A percentile compares a stretch with the other conserved stretches of the same genome.
These are phyloP conservation scores for Apiospora kogelbergensis DNA, from an alignment of 2,329 filamentous ascomycete genomes.

Conservation along the genomic window DNA sequence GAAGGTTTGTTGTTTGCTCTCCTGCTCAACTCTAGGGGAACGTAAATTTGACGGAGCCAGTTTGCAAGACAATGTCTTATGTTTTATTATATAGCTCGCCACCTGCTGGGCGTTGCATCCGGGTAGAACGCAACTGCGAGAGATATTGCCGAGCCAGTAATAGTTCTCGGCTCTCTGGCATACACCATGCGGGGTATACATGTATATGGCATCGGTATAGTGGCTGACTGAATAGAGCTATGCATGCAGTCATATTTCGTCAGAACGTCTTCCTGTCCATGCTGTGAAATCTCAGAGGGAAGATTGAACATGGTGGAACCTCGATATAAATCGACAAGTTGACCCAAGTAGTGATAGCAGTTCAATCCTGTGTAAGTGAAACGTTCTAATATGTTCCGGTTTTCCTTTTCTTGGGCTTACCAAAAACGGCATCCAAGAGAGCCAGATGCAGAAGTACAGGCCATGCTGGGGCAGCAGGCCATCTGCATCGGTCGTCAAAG, in stretches of 20 bases:
- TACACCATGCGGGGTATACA: neutral
- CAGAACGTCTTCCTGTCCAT: neutral
- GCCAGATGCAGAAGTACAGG: neutral
- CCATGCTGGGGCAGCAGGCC: neutral
- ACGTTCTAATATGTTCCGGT: neutral
- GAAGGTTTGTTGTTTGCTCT: too few relatives aligned
- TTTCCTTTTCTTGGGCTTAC: neutral
- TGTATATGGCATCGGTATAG: neutral
- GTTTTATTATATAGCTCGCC: neutral
- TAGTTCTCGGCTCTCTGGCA: neutral
- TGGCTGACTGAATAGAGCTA: neutral
- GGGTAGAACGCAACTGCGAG: neutral
- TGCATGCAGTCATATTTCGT: neutral
- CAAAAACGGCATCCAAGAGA: neutral
- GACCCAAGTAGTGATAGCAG: too few relatives aligned
- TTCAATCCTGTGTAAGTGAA: too few relatives aligned
- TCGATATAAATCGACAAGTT: neutral
- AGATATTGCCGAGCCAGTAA: neutral
- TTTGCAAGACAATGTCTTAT: neutral
- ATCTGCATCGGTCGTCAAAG: neutral
- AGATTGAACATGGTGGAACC: neutral
- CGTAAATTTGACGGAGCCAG: too few relatives aligned
- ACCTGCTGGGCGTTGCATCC: neutral
- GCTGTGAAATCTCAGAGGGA: neutral
- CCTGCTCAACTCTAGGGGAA: neutral